Evolutionary conservation across 805 yeast genomes (phyloP), one percentile per base, ranked within the genome.

Genomic region (Myxozyma neglecta): DNA sequence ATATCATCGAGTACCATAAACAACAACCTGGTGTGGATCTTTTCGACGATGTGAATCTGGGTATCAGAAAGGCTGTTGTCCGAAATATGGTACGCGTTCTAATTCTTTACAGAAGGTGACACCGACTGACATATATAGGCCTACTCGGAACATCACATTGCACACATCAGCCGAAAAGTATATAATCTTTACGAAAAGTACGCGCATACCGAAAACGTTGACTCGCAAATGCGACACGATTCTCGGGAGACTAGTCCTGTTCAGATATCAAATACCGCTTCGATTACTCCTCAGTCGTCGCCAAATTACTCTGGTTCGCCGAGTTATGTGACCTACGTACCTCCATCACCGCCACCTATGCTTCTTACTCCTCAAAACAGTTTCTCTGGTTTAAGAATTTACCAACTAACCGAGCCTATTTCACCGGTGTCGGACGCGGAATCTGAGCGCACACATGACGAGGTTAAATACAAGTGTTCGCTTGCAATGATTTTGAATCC

Each of bases 11-110:
- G 24, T 51, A 51, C 24, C 55, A 51, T 18, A 18, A n/a, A 8
- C 55, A 51, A 46, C 55, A 51, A 24, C 55, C 55, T 24, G 55
- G 55, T 37, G 55, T 51, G 8, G 55, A 51, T 16, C 55, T 51
- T 37, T 51, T 51, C 16, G 46, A 51, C 55, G 55, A 51, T 20
- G 46, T 51, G 35, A 51, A 51, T 20, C 55, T 24, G 9, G 55
- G 55, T 5, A 51, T 51, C 37, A 39, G 46, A 20, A 51, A 51
- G 37, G 16, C 55, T 18, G 55, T 51, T 13, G 42, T 51, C 14
- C 24, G 55, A 16, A 51, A 51, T 51, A 51, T 51, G 55, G 55
- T 51, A 18, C 37, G 53, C 14, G 11, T 39, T 37, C 46, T 35
- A 9, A 9, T 8, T 6, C 24, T 8, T 13, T 35, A 6, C 13